Evolutionary conservation across 2,329 filamentous ascomycete species (phyloP).

Genomic region (Aspergillus terreus): DNA sequence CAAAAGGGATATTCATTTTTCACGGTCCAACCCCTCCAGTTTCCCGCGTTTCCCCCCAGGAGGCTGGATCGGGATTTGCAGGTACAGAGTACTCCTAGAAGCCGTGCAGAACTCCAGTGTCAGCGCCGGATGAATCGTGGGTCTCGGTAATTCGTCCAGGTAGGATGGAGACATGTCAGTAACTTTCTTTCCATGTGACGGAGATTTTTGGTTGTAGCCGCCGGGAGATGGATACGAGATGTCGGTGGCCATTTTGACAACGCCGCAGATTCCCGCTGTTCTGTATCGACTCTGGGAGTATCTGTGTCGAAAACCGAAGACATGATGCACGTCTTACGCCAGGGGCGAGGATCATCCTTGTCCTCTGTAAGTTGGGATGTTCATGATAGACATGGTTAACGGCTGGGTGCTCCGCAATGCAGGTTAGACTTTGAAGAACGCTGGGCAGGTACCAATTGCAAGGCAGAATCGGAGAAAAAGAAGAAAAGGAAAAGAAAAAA

Average conservation of each 20-base stretch:
- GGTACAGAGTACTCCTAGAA: not conserved
- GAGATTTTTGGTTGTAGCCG: no score
- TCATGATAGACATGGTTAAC: not conserved
- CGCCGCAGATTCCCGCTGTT: no score
- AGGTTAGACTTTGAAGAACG: not conserved
- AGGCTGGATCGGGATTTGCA: not conserved
- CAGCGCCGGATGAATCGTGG: not conserved
- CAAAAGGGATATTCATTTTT: not conserved
- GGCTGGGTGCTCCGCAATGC: conserved; percentile 2
- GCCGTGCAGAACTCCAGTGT: not conserved
- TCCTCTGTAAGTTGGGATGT: conserved; percentile 6
- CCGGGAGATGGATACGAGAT: no score
- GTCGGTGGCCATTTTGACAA: no score
- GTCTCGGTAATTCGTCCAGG: not conserved
- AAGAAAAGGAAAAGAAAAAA: not conserved
- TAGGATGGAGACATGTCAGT: not conserved
- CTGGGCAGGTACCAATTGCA: not conserved
- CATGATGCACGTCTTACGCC: not conserved
- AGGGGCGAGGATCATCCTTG: not conserved
- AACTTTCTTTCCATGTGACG: no score
- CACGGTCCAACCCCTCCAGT: not conserved
- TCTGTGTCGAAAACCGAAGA: no score
- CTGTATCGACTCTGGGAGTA: no score
- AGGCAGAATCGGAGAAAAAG: not conserved
- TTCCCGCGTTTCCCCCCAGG: not conserved